Evolutionary conservation across 2,329 filamentous ascomycete species (phyloP).

Genomic region (Colletotrichum neosansevieriae): DNA sequence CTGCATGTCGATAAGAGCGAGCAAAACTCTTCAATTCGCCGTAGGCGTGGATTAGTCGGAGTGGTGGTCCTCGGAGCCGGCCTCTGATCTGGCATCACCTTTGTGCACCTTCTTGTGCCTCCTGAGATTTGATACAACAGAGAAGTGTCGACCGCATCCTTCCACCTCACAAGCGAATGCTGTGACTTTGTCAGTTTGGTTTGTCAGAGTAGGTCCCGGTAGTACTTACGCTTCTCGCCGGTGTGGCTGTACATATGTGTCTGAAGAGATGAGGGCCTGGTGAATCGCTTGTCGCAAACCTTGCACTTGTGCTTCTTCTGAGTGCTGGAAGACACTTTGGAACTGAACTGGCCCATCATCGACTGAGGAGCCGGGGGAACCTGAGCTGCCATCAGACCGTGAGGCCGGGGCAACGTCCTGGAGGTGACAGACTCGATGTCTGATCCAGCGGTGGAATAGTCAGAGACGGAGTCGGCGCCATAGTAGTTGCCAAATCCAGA

Average conservation of each 20-base stretch:
- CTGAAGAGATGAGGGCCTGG: conserved; percentile 91
- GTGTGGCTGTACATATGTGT: conserved; percentile 99
- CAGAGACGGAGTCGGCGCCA: conserved; percentile 88
- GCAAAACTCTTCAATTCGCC: not conserved
- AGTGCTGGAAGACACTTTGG: conserved; percentile 93
- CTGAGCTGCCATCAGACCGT: conserved; percentile 69
- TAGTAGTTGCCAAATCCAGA: conserved; percentile 87
- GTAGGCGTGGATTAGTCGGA: conserved; percentile 60
- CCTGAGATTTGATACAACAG: conserved; percentile 94
- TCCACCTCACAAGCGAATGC: conserved; percentile 95
- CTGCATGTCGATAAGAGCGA: not conserved
- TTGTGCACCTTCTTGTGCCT: conserved; percentile 97
- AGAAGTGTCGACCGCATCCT: conserved; percentile 95
- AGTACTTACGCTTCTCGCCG: conserved; percentile 91
- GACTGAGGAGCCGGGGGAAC: conserved; percentile 89
- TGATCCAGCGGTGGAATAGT: conserved; percentile 90
- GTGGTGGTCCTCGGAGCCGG: conserved; percentile 72
- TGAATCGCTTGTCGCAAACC: conserved; percentile 98
- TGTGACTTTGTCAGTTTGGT: conserved; percentile 51
- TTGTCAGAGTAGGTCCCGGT: not conserved
- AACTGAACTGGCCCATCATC: conserved; percentile 99
- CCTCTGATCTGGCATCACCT: conserved; percentile 74
- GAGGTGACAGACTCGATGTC: conserved; percentile 86
- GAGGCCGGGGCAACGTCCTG: conserved; percentile 85
- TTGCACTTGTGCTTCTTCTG: conserved; percentile 99